Percentiles rank a stretch among this genome's conserved stretches.
phyloP scores from a whole-genome alignment of 805 yeast genomes.

The Ogataea nonfermentans region DNA sequence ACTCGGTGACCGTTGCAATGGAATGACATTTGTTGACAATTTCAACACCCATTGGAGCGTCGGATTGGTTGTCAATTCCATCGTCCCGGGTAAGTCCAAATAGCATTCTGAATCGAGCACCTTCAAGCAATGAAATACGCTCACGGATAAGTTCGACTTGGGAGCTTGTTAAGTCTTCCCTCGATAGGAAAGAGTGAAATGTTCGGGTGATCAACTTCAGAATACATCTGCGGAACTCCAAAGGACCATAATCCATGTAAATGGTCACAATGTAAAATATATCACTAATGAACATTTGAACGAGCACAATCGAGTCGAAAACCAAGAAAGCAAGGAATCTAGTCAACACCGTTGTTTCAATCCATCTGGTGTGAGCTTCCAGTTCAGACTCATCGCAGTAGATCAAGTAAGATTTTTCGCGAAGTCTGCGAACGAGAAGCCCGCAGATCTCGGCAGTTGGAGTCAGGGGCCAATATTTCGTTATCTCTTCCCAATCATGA shows the following conservation, averaged over 20 bases:
- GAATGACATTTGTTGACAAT: constrained; percentile 43
- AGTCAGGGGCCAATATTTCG: constrained; percentile 57
- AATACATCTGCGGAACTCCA: constrained; percentile 58
- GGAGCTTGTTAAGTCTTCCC: constrained; percentile 45
- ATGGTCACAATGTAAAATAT: constrained; percentile 65
- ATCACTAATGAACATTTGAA: constrained; percentile 69
- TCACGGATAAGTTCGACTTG: constrained; percentile 43
- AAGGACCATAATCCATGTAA: constrained; percentile 49
- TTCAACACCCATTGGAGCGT: constrained; percentile 31
- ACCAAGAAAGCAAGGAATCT: constrained; percentile 62
- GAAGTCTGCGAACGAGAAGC: constrained; percentile 55
- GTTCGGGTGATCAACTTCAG: constrained; percentile 64
- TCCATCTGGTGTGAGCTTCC: constrained; percentile 58
- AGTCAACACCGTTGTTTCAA: constrained; percentile 68
- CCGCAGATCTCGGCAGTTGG: constrained; percentile 77
- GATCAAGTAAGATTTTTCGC: constrained; percentile 49
- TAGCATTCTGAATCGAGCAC: constrained; percentile 65
- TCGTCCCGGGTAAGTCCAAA: constrained; percentile 66
- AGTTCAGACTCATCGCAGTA: constrained; percentile 44
- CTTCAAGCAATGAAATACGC: constrained; percentile 47
- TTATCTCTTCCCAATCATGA: constrained; percentile 60
- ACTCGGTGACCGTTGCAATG: constrained; percentile 59
- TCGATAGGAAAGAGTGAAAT: constrained; percentile 64
- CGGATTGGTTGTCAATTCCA: constrained; percentile 31
- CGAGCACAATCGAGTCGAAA: constrained; percentile 63